phyloP scores from a whole-genome alignment of 495 filamentous ascomycete genomes.

The Lichina pygmaea region DNA sequence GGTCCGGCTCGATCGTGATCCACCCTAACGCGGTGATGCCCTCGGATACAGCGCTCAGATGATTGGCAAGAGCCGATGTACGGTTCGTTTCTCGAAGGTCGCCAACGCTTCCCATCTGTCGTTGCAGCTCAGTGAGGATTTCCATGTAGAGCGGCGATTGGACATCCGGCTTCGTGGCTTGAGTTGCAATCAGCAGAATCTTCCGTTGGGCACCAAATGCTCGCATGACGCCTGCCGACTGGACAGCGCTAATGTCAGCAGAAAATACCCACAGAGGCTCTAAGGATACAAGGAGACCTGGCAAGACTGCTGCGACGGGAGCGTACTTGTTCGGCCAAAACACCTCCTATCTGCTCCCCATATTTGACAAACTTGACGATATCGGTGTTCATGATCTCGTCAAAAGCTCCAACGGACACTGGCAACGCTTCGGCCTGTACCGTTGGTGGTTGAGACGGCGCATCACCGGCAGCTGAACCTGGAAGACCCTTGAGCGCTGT shows the following conservation, averaged over 20 bases:
- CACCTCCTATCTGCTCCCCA: slow-evolving; percentile 47
- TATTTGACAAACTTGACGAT: slow-evolving; percentile 54
- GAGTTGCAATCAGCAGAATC: slow-evolving; percentile 67
- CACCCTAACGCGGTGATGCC: slow-evolving; percentile 66
- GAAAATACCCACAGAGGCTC: neutral
- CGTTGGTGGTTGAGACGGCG: slow-evolving; percentile 8
- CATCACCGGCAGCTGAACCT: slow-evolving; percentile 5
- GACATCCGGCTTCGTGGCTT: slow-evolving; percentile 72
- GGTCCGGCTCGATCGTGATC: slow-evolving; percentile 56
- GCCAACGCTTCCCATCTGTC: slow-evolving; percentile 44
- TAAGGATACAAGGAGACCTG: neutral
- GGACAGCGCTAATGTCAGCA: neutral
- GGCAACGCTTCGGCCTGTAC: slow-evolving; percentile 30
- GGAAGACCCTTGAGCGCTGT: slow-evolving; percentile 3
- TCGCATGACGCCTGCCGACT: slow-evolving; percentile 31
- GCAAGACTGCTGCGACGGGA: neutral
- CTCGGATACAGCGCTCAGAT: slow-evolving; percentile 67
- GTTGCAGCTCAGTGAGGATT: slow-evolving; percentile 59
- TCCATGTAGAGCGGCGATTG: slow-evolving; percentile 37
- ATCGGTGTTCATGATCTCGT: slow-evolving; percentile 45
- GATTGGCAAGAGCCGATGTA: slow-evolving; percentile 37
- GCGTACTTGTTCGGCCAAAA: slow-evolving; percentile 56
- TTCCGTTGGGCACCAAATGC: slow-evolving; percentile 64
- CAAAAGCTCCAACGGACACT: slow-evolving; percentile 59
- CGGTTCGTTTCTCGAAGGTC: slow-evolving; percentile 59